These are phyloP conservation scores for Spergularia azorica DNA, from an alignment of 179 eudicot genomes.

Conservation along the genomic window DNA sequence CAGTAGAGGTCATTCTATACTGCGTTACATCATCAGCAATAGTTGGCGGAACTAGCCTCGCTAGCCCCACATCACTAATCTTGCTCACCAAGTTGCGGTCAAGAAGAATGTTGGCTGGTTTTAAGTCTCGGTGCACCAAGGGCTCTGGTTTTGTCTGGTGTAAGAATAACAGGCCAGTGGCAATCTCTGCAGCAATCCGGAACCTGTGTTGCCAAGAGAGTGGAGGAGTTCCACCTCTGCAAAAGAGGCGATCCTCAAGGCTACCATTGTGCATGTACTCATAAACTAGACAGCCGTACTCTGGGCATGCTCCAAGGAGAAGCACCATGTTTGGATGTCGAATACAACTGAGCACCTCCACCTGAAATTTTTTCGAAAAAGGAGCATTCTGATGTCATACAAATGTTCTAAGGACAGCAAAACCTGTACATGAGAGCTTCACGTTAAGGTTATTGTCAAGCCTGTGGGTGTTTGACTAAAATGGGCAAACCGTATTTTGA, in stretches of 20 bases:
- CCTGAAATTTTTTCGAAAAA: constrained; percentile 18
- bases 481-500: no score
- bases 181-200: constrained; percentile 46
- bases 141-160: constrained; percentile 55
- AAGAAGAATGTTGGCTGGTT: constrained; percentile 46
- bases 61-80: constrained; percentile 49
- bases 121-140: constrained; percentile 47
- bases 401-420: no score
- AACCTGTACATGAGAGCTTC: no score
- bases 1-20: constrained; percentile 45
- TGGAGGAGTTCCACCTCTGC: constrained; percentile 37
- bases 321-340: constrained; percentile 53
- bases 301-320: constrained; percentile 49
- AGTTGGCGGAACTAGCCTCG: constrained; percentile 41
- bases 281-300: constrained; percentile 47
- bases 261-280: constrained; percentile 56
- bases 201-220: constrained; percentile 47
- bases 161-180: constrained; percentile 42
- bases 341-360: constrained; percentile 48
- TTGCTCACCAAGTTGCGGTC: constrained; percentile 46
- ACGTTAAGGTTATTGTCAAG: no score
- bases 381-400: not conserved
- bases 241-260: constrained; percentile 44
- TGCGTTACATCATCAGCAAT: constrained; percentile 40
- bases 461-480: no score